Conservation (phyloP, 257 asterid species). For the Linaria vulgaris region DNA sequence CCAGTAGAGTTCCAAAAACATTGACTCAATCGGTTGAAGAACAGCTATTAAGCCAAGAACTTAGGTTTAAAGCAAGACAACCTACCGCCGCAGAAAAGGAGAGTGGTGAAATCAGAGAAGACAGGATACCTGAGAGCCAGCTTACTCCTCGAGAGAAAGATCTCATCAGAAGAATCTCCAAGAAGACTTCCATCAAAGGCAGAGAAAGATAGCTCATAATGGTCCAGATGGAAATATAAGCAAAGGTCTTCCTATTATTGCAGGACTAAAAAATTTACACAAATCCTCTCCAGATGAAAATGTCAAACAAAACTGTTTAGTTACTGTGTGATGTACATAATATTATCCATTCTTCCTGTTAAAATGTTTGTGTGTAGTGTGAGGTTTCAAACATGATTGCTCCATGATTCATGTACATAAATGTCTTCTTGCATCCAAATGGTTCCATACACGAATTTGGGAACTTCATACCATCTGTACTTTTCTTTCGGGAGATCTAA, state of each 20-base stretch:
- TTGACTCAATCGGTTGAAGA: constrained; percentile 25
- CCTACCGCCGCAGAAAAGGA: constrained; percentile 22
- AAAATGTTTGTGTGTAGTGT: constrained; percentile 4
- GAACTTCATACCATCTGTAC: too few relatives aligned
- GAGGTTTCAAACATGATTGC: background rate
- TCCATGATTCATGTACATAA: background rate
- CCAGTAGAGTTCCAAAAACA: constrained; percentile 28
- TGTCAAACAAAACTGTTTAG: constrained; percentile 11
- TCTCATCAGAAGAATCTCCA: constrained; percentile 29
- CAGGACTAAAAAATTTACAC: constrained; percentile 18
- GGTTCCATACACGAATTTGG: background rate
- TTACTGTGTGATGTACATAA: constrained; percentile 21
- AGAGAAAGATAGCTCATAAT: constrained; percentile 25
- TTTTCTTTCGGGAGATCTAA: background rate
- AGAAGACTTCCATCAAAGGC: constrained; percentile 26
- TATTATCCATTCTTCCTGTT: constrained; percentile 26
- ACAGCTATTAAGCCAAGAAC: constrained; percentile 31
- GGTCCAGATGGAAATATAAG: constrained; percentile 19
- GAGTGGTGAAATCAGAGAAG: constrained; percentile 28
- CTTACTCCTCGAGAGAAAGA: constrained; percentile 30
- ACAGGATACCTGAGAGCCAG: constrained; percentile 23
- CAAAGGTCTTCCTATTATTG: constrained; percentile 5
- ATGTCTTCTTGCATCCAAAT: background rate
- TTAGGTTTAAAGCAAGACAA: constrained; percentile 30
- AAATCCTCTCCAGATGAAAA: constrained; percentile 20